Evolutionary conservation across 768 basidiomycete species (phyloP), one percentile per base, ranked within the genome.

Genomic region (Tylopilus sp.): DNA sequence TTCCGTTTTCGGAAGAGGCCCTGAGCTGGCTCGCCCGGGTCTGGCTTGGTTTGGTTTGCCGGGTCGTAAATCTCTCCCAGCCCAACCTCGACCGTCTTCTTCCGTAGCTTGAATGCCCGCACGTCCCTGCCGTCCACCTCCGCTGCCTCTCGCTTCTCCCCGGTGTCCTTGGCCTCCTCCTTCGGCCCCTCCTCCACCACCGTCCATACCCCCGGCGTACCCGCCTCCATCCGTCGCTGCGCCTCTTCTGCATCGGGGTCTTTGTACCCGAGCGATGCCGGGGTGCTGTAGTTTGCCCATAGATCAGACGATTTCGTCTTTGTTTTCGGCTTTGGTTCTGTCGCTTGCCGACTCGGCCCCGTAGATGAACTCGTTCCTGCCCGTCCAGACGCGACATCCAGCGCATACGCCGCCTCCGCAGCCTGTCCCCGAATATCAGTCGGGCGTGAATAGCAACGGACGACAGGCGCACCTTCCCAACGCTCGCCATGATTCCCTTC

Each of bases 241-340:
- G 78, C 74, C 62, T 87, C 86, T 53, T 88, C 89, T 9, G 76
- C 84, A 55, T 92, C 89, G 2, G 86, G 87, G 63, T 96, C 94
- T 11, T 62, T 74, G 62, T 82, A 86, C 1, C 95, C 95, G 1
- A 98, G 78, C 1, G 86, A 89, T 44, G 81, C 86, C 0, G 96
- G 87, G 0, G 92, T 93, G 12, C 91, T 84, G 69, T 98, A 99
- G 68, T 96, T 88, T 1, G 87, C 78, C 55, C 81, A 85, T n/a
- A 79, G 81, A 61, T 86, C 83, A 1, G 83, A 75, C 12, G 84
- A 77, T 64, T 81, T 85, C 17, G 19, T 74, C 66, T 72, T 85
- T 48, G 61, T 71, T 50, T 63, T 72, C n/a, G 63, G 66, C 24
- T 61, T 66, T 21, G 52, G 68, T 58, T 40, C 47, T 48, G 6